phyloP scores from a whole-genome alignment of 2,329 filamentous ascomycete species.

The Aspergillus calidoustus region DNA sequence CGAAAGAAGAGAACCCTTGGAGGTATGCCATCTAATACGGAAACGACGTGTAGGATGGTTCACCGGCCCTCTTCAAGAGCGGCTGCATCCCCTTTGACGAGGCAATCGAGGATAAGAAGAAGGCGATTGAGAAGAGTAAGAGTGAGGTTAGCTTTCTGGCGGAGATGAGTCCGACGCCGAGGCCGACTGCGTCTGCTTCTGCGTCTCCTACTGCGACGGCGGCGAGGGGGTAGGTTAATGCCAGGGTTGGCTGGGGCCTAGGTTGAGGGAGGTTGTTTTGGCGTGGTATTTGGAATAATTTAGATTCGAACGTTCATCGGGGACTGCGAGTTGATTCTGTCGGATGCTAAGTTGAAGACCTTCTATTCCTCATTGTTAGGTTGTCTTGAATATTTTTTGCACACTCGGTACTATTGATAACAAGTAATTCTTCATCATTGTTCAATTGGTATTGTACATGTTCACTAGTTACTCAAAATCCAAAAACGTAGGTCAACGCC shows the following conservation, averaged over 20 bases:
- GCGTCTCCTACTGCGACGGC: not conserved
- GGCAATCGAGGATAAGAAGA: slow-evolving; percentile 29
- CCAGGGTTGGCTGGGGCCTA: too few species aligned
- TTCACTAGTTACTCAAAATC: not conserved
- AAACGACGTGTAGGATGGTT: not conserved
- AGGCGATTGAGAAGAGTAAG: slow-evolving; percentile 15
- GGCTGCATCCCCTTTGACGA: slow-evolving; percentile 30
- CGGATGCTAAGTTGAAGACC: too few species aligned
- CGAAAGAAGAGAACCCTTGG: not conserved
- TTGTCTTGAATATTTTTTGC: not conserved
- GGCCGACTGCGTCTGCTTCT: not conserved
- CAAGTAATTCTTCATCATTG: not conserved
- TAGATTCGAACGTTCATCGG: too few species aligned
- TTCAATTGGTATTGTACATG: not conserved
- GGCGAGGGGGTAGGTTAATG: not conserved
- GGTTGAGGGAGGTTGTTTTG: too few species aligned
- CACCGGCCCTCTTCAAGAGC: slow-evolving; percentile 12
- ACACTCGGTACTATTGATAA: not conserved
- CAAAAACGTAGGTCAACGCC: slow-evolving; percentile 16
- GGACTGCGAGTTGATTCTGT: too few species aligned
- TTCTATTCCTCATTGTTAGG: not conserved
- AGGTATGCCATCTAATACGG: not conserved
- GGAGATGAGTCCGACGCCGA: not conserved
- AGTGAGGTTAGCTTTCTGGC: not conserved
- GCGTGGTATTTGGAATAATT: too few species aligned